A percentile compares a stretch with the other conserved stretches of the same genome.
Evolutionary conservation across 202 grass and related monocot species (phyloP).

Genomic region (Brachypodium distachyon): DNA sequence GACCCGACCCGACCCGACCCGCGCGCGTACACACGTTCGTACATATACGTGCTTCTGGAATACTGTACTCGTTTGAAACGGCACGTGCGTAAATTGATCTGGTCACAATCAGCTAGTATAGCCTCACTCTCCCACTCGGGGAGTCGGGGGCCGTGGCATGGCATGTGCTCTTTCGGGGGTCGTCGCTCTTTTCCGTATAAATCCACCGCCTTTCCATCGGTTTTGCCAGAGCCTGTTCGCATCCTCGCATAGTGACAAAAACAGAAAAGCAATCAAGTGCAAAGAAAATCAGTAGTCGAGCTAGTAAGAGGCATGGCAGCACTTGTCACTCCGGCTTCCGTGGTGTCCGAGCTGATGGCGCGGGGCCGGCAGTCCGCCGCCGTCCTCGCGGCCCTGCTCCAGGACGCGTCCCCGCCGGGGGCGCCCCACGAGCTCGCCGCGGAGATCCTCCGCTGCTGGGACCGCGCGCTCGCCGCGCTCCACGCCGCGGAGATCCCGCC

Average conservation of each 20-base stretch:
- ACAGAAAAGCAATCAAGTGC: no score
- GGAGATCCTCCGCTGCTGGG: constrained; percentile 9
- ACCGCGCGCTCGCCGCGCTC: constrained; percentile 19
- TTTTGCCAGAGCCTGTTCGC: no score
- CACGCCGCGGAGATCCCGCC: no score
- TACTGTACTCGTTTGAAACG: no score
- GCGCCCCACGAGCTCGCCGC: background rate
- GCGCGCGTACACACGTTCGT: no score
- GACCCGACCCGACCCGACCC: no score
- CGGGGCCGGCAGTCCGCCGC: constrained; percentile 12
- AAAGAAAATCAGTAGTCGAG: background rate
- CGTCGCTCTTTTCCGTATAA: background rate
- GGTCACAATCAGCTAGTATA: background rate
- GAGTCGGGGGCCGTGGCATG: no score
- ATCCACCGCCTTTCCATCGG: background rate
- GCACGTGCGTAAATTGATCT: background rate
- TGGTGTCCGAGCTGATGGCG: constrained; percentile 3
- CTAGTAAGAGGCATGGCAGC: background rate
- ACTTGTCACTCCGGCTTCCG: background rate
- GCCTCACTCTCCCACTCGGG: background rate
- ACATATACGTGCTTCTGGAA: no score
- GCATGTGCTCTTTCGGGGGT: background rate
- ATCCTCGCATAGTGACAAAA: background rate
- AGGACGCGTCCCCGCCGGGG: background rate
- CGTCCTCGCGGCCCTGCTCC: constrained; percentile 10